These are phyloP conservation scores for Moringa oleifera DNA, from an alignment of 345 rosid genomes.

Conservation along the genomic window DNA sequence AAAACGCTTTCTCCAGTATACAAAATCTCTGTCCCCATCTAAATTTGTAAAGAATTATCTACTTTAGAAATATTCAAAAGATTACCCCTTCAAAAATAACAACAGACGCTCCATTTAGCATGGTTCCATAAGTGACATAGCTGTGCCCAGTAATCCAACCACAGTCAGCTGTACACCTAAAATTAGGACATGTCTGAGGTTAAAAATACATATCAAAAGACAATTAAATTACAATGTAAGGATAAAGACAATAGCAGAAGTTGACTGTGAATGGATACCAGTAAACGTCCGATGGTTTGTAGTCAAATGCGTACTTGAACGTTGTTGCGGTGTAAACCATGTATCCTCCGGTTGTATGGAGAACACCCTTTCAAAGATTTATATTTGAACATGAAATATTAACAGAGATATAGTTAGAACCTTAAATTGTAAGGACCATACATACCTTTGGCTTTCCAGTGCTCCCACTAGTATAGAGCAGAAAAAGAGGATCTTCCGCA, in stretches of 20 bases:
- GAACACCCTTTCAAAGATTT: conserved; percentile 63
- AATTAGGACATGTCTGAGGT: conserved; percentile 7
- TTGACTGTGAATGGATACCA: conserved; percentile 47
- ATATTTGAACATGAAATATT: conserved; percentile 18
- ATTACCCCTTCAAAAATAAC: conserved; percentile 94
- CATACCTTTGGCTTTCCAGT: conserved; percentile 97
- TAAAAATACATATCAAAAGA: not conserved
- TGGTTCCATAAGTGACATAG: conserved; percentile 94
- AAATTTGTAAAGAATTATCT: not conserved
- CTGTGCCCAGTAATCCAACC: conserved; percentile 99
- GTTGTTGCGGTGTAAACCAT: conserved; percentile 96
- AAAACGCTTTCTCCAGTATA: too few relatives aligned
- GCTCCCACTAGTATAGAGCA: conserved; percentile 97
- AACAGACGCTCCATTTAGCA: conserved; percentile 89
- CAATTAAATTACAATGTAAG: not conserved
- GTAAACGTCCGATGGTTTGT: conserved; percentile 81
- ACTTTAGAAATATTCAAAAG: not conserved
- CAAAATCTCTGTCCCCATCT: not conserved
- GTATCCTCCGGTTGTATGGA: conserved; percentile 98
- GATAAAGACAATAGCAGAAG: not conserved
- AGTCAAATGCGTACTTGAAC: conserved; percentile 96
- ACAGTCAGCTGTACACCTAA: conserved; percentile 99
- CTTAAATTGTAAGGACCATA: conserved; percentile 4
- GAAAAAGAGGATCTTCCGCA: conserved; percentile 96
- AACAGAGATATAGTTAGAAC: conserved; percentile 4